phyloP scores from a whole-genome alignment of 352 stramenopile genomes.

The Pythium coloratum region DNA sequence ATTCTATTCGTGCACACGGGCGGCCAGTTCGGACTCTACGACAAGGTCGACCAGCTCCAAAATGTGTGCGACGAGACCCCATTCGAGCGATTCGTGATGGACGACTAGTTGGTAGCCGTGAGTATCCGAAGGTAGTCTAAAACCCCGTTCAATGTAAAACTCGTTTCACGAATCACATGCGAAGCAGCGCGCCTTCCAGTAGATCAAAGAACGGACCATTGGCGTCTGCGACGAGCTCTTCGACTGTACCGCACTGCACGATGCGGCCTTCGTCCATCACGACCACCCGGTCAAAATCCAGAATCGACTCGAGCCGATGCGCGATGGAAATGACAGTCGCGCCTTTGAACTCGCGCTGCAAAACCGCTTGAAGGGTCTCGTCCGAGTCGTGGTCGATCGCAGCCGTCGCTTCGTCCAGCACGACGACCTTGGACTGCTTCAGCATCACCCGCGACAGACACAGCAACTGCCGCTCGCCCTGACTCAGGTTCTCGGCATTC shows the following conservation, averaged over 20 bases:
- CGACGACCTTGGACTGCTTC: slow-evolving; percentile 31
- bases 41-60: slow-evolving; percentile 85
- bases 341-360: slow-evolving; percentile 81
- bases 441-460: slow-evolving; percentile 35
- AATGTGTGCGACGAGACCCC: slow-evolving; percentile 47
- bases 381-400: slow-evolving; percentile 46
- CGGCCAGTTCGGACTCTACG: slow-evolving; percentile 89
- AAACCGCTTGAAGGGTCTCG: slow-evolving; percentile 51
- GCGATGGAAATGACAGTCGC: slow-evolving; percentile 93
- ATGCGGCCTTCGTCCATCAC: slow-evolving; percentile 86
- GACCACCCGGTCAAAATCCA: slow-evolving; percentile 86
- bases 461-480: slow-evolving; percentile 43
- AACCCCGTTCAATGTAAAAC: not conserved
- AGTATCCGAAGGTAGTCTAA: not conserved
- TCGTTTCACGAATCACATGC: slow-evolving; percentile 11
- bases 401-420: slow-evolving; percentile 51
- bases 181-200: slow-evolving; percentile 19
- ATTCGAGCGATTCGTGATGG: slow-evolving; percentile 63
- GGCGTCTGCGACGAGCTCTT: slow-evolving; percentile 21
- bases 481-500: slow-evolving; percentile 72
- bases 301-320: slow-evolving; percentile 91
- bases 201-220: slow-evolving; percentile 29
- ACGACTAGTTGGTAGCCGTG: slow-evolving; percentile 17
- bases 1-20: slow-evolving; percentile 93
- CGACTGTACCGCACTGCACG: slow-evolving; percentile 28